Base-by-base conservation (phyloP, 192 early-diverging fungal species). In the Rhizophagus clarus region DNA sequence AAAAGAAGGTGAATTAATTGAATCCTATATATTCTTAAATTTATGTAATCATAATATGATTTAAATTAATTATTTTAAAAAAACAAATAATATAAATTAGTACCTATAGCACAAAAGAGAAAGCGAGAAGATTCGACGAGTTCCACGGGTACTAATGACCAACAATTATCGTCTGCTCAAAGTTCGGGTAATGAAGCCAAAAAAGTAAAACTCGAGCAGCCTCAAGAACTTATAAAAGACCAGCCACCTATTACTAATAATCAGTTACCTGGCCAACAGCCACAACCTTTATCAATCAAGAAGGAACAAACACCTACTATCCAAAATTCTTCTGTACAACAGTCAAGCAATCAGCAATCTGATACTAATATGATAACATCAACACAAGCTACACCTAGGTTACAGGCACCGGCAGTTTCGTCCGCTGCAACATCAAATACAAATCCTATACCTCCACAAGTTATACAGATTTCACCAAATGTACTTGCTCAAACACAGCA, bases 1-100 rank as follows among this genome's bases (percentile, higher is more conserved):
- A 72, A 49, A 45, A 15, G 71, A 72, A 72, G 71, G 71, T 72
- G 26, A 49, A 24, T 72, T 49, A 2, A 26, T 72, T 49, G 9
- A 28, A 70, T 40, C 10, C 1, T 2, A 8, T n/a, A 20, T 22
- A 11, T 70, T 40, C 6, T 37, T 70, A 31, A n/a, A 32, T 34
- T 15, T 37, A 9, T 6, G 9, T 6, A 20, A n/a, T n/a, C 4
- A 22, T 40, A 40, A 7, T 70, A n/a, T n/a, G 22, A 69, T 22
- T 70, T 24, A 70, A 32, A 22, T n/a, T 1, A 70, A 37, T 4
- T 22, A 40, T 29, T 37, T 69, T 29, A 20, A 12, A 69, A 69
- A 34, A 22, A 22, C 2, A 34, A 40, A 40, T 40, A 40, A 45
- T 45, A 45, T 45, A 45, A 45, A 45, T 45, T 45, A 70, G 68